phyloP scores from a whole-genome alignment of 768 basidiomycete genomes.

The Auricularia auricula-judae region DNA sequence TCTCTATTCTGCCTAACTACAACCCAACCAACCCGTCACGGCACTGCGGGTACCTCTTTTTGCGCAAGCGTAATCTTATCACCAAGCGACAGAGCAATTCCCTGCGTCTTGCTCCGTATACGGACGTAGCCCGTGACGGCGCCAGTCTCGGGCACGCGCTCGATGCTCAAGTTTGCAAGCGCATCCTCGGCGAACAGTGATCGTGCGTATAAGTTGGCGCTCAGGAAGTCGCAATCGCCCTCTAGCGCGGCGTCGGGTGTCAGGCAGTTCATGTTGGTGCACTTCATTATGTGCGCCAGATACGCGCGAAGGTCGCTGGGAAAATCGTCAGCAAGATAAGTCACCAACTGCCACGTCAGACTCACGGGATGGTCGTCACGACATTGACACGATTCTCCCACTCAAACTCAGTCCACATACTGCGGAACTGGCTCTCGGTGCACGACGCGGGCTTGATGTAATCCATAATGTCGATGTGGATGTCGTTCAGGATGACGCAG shows the following conservation, averaged over 20 bases:
- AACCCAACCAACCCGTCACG: not conserved
- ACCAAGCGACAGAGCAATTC: conserved; percentile 90
- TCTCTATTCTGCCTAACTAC: too few relatives aligned
- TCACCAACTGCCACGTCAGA: conserved; percentile 12
- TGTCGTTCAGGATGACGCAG: conserved; percentile 91
- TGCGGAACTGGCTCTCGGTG: conserved; percentile 92
- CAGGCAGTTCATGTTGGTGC: conserved; percentile 95
- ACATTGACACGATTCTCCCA: conserved; percentile 99
- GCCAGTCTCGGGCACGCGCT: conserved; percentile 52
- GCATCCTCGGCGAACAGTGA: conserved; percentile 74
- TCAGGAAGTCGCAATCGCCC: conserved; percentile 91
- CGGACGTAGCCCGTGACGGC: conserved; percentile 86
- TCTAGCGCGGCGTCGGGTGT: conserved; percentile 82
- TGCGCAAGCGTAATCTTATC: conserved; percentile 62
- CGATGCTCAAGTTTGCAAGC: conserved; percentile 87
- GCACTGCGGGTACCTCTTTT: conserved; percentile 1
- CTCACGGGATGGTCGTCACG: conserved; percentile 69
- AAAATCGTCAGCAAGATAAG: not conserved
- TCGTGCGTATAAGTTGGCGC: conserved; percentile 2
- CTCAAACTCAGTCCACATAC: conserved; percentile 99
- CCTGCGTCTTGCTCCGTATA: conserved; percentile 95
- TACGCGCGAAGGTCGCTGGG: conserved; percentile 75
- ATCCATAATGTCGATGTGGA: conserved; percentile 98
- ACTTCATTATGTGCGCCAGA: conserved; percentile 88
- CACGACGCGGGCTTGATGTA: conserved; percentile 96